Evolutionary conservation across 176 grass and related monocot genomes (phyloP).

Genomic region (Ananas comosus): DNA sequence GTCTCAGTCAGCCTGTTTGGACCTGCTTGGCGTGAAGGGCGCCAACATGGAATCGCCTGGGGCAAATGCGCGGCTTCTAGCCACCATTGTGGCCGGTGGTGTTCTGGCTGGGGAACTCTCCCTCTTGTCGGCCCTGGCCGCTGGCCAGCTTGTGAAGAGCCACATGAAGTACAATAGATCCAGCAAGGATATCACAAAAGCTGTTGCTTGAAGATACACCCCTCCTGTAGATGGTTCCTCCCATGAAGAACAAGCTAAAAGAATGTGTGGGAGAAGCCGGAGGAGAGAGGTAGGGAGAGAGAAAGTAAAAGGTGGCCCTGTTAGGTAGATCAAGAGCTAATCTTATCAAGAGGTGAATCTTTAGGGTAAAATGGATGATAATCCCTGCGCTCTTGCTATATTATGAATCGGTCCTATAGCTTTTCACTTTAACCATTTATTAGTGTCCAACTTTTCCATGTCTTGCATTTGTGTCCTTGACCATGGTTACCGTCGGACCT

Average conservation of each 20-base stretch:
- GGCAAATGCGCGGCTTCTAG: slow-evolving; percentile 72
- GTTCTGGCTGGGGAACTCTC: slow-evolving; percentile 93
- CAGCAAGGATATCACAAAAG: slow-evolving; percentile 56
- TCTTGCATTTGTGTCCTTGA: no score
- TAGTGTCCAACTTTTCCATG: no score
- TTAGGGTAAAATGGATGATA: no score
- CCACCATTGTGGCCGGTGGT: slow-evolving; percentile 70
- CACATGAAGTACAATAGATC: slow-evolving; percentile 99
- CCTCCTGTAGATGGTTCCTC: neutral
- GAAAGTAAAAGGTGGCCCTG: neutral
- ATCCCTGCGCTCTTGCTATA: no score
- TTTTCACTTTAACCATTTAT: no score
- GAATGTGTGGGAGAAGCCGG: neutral
- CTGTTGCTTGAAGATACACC: slow-evolving; percentile 7
- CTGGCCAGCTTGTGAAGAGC: slow-evolving; percentile 83
- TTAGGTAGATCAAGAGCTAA: no score
- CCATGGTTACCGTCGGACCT: no score
- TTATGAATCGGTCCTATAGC: no score
- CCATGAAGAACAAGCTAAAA: neutral
- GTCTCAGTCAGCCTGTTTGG: slow-evolving; percentile 72
- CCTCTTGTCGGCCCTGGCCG: slow-evolving; percentile 70
- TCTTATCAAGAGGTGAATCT: no score
- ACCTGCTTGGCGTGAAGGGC: slow-evolving; percentile 81
- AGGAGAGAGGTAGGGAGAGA: neutral
- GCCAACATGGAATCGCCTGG: slow-evolving; percentile 54